These are phyloP conservation scores for Conringia planisiliqua DNA, from an alignment of 345 rosid species.

Conservation along the genomic window DNA sequence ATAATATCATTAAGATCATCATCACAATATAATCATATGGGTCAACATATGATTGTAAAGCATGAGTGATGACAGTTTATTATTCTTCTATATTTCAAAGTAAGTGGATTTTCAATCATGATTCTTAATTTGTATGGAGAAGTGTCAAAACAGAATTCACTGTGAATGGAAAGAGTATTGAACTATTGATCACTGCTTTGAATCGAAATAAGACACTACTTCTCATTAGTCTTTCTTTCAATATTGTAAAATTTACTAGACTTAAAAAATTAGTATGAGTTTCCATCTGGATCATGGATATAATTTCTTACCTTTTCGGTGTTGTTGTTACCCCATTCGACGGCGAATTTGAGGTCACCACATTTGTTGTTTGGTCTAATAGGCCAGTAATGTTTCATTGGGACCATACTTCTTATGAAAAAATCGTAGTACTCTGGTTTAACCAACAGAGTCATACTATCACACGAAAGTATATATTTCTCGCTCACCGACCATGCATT, in stretches of 20 bases:
- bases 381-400: slow-evolving; percentile 55
- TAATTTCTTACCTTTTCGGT: not conserved
- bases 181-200: too few species aligned
- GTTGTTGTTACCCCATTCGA: slow-evolving; percentile 37
- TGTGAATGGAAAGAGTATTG: too few species aligned
- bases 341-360: slow-evolving; percentile 28
- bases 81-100: too few species aligned
- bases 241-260: too few species aligned
- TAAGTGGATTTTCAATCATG: too few species aligned
- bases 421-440: slow-evolving; percentile 48
- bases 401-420: slow-evolving; percentile 44
- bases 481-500: slow-evolving; percentile 53
- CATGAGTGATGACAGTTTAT: too few species aligned
- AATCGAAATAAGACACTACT: too few species aligned
- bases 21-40: not conserved
- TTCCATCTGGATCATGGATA: too few species aligned
- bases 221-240: too few species aligned
- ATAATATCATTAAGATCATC: not conserved
- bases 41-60: not conserved
- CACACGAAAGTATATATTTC: slow-evolving; percentile 51
- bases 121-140: too few species aligned
- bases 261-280: too few species aligned
- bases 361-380: slow-evolving; percentile 31
- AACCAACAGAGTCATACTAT: slow-evolving; percentile 41
- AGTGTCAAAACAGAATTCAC: too few species aligned